Evolutionary conservation across 2,329 filamentous ascomycete genomes (phyloP).

Genomic region (Escovopsis sp.): DNA sequence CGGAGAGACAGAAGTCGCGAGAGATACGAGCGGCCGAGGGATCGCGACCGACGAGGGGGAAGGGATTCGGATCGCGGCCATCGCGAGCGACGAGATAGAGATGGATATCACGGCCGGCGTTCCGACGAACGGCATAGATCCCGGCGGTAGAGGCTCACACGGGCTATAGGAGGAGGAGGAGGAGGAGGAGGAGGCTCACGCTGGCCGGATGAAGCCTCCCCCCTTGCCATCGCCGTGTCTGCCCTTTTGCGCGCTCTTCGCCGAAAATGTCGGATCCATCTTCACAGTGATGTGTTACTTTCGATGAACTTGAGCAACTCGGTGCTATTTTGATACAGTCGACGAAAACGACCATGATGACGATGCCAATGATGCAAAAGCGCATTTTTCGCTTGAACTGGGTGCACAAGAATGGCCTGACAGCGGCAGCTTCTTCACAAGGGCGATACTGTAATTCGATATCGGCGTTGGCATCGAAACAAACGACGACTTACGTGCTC

Average conservation of each 20-base stretch:
- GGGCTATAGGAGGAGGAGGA: too few species aligned
- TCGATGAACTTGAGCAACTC: not conserved
- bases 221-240: not conserved
- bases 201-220: not conserved
- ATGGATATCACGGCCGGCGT: slow-evolving; percentile 15
- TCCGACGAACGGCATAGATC: slow-evolving; percentile 1
- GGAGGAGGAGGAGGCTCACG: too few species aligned
- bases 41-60: slow-evolving; percentile 14
- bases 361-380: not conserved
- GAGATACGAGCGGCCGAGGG: slow-evolving; percentile 15
- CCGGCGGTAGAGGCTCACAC: not conserved
- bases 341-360: too few species aligned
- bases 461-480: not conserved
- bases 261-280: not conserved
- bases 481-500: not conserved
- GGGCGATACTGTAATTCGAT: not conserved
- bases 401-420: not conserved
- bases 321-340: not conserved
- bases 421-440: not conserved
- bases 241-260: not conserved
- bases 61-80: slow-evolving; percentile 9
- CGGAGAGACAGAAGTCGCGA: slow-evolving; percentile 19
- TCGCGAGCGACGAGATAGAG: slow-evolving; percentile 9
- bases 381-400: not conserved
- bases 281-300: not conserved